Evolutionary conservation across 305 asterid genomes (phyloP).

Genomic region (Fraxinus latifolia): DNA sequence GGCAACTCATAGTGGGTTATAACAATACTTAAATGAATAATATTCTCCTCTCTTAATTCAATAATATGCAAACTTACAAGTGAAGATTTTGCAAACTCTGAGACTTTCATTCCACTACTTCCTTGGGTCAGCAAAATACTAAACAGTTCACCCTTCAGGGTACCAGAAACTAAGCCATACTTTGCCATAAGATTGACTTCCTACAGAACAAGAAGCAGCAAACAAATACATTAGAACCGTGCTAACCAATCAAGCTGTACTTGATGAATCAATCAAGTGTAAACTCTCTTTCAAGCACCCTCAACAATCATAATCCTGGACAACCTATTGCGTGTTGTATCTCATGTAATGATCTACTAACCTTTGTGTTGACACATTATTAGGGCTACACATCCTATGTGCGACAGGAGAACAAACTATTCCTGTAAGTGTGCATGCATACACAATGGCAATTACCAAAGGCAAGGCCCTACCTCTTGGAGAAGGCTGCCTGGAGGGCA

Average conservation of each 20-base stretch:
- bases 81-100: slow-evolving; percentile 68
- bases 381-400: slow-evolving; percentile 12
- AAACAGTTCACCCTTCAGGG: slow-evolving; percentile 85
- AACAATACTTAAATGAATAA: background rate
- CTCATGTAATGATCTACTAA: slow-evolving; percentile 11
- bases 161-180: slow-evolving; percentile 71
- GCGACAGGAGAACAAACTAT: slow-evolving; percentile 5
- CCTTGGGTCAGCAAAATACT: slow-evolving; percentile 63
- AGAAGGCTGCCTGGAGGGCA: slow-evolving; percentile 4
- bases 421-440: slow-evolving; percentile 6
- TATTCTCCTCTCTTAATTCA: slow-evolving; percentile 11
- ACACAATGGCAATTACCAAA: background rate
- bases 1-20: slow-evolving; percentile 9
- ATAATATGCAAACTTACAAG: slow-evolving; percentile 53
- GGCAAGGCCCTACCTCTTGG: slow-evolving; percentile 8
- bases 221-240: background rate
- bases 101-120: slow-evolving; percentile 67
- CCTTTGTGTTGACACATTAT: slow-evolving; percentile 19
- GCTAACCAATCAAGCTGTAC: background rate
- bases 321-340: background rate
- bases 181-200: slow-evolving; percentile 71
- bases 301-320: slow-evolving; percentile 11
- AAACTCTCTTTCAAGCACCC: slow-evolving; percentile 10
- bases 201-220: slow-evolving; percentile 41
- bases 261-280: background rate